These are phyloP conservation scores for Vachellia collinsii DNA, from an alignment of 306 rosid species.

Conservation along the genomic window DNA sequence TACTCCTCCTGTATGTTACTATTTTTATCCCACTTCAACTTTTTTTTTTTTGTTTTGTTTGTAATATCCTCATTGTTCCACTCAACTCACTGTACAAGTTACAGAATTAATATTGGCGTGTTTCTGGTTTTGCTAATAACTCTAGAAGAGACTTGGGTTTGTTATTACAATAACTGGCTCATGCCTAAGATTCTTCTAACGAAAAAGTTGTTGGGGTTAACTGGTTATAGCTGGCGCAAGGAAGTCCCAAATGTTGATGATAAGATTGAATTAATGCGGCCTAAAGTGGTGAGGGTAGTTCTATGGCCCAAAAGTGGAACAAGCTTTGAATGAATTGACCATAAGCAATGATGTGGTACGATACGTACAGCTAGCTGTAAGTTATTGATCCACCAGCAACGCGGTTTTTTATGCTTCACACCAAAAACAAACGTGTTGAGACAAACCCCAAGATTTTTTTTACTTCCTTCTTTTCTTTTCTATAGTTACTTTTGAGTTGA, in stretches of 20 bases:
- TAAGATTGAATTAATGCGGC: not conserved
- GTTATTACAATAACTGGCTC: constrained; percentile 8
- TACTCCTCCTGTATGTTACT: too few species aligned
- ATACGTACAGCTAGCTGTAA: constrained; percentile 39
- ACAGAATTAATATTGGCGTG: not conserved
- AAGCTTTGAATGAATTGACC: constrained; percentile 24
- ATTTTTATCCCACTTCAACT: not conserved
- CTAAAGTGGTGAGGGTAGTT: not conserved
- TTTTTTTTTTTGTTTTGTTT: not conserved
- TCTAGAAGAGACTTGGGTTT: constrained; percentile 20
- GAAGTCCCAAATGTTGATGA: constrained; percentile 19
- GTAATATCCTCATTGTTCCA: not conserved
- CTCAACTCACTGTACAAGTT: constrained; percentile 8
- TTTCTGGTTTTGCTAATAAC: not conserved
- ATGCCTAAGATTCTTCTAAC: not conserved
- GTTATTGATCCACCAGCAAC: constrained; percentile 21
- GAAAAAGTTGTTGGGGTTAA: not conserved
- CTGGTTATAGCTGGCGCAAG: not conserved
- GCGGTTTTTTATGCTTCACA: not conserved
- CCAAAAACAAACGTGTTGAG: not conserved
- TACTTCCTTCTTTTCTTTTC: too few species aligned
- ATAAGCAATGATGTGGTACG: not conserved
- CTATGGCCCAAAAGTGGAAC: not conserved
- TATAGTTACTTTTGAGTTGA: too few species aligned
- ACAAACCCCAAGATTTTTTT: not conserved